Percentiles rank a stretch among this genome's conserved stretches.
phyloP scores from a whole-genome alignment of 1,284 basidiomycete species.

The Cutaneotrichosporon sp. region DNA sequence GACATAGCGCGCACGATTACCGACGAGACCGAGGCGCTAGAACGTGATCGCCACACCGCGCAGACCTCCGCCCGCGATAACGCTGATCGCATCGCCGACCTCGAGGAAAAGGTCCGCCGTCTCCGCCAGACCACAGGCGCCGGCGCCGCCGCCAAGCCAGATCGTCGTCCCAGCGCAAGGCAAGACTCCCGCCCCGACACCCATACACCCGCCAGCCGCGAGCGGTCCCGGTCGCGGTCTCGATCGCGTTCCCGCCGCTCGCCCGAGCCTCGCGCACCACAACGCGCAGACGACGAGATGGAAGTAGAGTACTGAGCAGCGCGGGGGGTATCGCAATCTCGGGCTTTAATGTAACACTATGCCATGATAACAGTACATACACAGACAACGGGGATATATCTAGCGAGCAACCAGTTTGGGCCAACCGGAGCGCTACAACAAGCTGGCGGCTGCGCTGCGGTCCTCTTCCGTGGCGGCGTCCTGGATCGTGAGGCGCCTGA shows the following conservation, averaged over 20 bases:
- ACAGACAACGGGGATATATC: no score
- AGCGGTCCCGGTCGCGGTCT: constrained; percentile 2
- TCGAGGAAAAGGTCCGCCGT: constrained; percentile 22
- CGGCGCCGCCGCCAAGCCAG: no score
- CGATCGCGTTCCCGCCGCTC: not conserved
- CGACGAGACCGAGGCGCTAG: constrained; percentile 29
- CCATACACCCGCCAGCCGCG: no score
- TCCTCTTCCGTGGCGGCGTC: not conserved
- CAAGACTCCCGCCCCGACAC: no score
- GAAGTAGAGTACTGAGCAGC: constrained; percentile 16
- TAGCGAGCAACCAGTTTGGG: no score
- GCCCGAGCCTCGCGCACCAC: not conserved
- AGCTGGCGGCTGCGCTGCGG: not conserved
- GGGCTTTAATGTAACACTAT: no score
- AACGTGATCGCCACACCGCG: constrained; percentile 29
- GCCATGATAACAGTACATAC: no score
- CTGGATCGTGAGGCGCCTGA: constrained; percentile 8
- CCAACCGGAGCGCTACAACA: not conserved
- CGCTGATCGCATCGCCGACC: constrained; percentile 26
- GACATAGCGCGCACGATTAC: constrained; percentile 32
- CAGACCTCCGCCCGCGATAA: constrained; percentile 17
- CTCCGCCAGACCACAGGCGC: constrained; percentile 24
- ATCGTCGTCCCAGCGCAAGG: no score
- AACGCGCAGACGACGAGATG: constrained; percentile 17
- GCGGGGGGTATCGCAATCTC: no score